These are phyloP conservation scores for Bipolaris bicolor DNA, from an alignment of 2,329 filamentous ascomycete species.

Conservation along the genomic window DNA sequence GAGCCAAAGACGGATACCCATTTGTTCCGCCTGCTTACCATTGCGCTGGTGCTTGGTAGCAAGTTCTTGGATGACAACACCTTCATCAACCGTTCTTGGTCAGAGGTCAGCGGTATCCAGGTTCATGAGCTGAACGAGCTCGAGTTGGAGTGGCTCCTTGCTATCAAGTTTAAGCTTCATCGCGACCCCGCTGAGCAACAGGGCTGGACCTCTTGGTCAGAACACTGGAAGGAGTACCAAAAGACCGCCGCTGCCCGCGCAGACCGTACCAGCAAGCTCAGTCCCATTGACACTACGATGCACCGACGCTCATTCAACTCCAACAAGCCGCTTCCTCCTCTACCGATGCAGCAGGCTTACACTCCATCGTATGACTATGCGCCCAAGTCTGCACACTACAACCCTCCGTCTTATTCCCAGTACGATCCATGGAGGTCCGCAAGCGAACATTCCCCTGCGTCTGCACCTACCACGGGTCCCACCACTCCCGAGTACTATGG, in stretches of 20 bases:
- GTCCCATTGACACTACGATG: conserved; percentile 70
- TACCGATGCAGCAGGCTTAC: conserved; percentile 51
- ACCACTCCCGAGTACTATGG: conserved; percentile 62
- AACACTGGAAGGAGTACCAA: conserved; percentile 70
- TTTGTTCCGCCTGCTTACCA: conserved; percentile 86
- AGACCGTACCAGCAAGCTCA: conserved; percentile 54
- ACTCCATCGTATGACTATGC: conserved; percentile 43
- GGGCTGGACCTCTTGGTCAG: conserved; percentile 69
- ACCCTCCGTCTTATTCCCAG: conserved; percentile 40
- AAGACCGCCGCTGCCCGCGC: conserved; percentile 54
- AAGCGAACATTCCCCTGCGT: conserved; percentile 59
- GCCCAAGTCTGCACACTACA: conserved; percentile 49
- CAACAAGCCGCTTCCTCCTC: conserved; percentile 54
- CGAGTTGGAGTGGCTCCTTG: conserved; percentile 85
- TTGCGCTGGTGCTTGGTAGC: conserved; percentile 83
- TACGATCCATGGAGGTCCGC: conserved; percentile 53
- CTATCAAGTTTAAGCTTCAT: conserved; percentile 84
- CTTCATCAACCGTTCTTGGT: conserved; percentile 96
- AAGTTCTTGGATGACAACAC: conserved; percentile 98
- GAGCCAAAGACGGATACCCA: conserved; percentile 65
- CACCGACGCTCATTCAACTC: conserved; percentile 56
- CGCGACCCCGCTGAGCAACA: conserved; percentile 80
- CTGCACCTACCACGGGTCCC: conserved; percentile 60
- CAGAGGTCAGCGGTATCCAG: conserved; percentile 88
- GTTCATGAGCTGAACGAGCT: conserved; percentile 83